Base-by-base conservation (phyloP, 2,329 filamentous ascomycete species). In the Colletotrichum incanum region DNA sequence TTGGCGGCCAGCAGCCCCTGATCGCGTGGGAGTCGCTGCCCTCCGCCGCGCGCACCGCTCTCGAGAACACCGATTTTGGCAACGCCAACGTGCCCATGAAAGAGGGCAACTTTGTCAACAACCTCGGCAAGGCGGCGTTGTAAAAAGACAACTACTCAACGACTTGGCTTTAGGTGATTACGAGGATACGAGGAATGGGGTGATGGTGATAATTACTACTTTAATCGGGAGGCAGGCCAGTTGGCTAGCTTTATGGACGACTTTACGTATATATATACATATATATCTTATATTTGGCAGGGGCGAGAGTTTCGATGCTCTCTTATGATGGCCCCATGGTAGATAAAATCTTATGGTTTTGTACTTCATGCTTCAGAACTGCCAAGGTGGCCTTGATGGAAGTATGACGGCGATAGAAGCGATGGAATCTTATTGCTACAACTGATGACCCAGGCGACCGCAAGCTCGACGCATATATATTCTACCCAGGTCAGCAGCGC, bases 11-110 rank as follows among this genome's bases (percentile, higher is more conserved):
- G 69, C 82, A 83, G 78, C 82, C 83, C 2, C 72, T 85, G 52
- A 77, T 84, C 73, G 82, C 81, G 7, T 84, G 82, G 81, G 82
- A 85, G 72, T 77, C 73, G 20, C 67, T 85, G 65, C 76, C 82
- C 2, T 65, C 74, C 3, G 80, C 76, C 39, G 82, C 81, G 3
- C 75, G 79, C 65, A 79, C 65, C 28, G 81, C 82, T 0, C 76
- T 85, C 16, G 61, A 77, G 41, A 77, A 76, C 61, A 82, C 82
- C 5, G 79, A 84, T 75, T 85, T 84, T 71, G 84, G 82, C 26
- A 56, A 37, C 49, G 83, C 81, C 26, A 84, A 77, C 71, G 82
- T 84, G 62, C 82, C 83, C 2, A 84, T 85, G 49, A 75, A 75
- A 55, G 59, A 74, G 9, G 60, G 34, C 52, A 75, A 72, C 69